Evolutionary conservation across 2,329 filamentous ascomycete genomes (phyloP), one percentile per base, ranked within the genome.

Genomic region (Rhytidhysteron rufulum): DNA sequence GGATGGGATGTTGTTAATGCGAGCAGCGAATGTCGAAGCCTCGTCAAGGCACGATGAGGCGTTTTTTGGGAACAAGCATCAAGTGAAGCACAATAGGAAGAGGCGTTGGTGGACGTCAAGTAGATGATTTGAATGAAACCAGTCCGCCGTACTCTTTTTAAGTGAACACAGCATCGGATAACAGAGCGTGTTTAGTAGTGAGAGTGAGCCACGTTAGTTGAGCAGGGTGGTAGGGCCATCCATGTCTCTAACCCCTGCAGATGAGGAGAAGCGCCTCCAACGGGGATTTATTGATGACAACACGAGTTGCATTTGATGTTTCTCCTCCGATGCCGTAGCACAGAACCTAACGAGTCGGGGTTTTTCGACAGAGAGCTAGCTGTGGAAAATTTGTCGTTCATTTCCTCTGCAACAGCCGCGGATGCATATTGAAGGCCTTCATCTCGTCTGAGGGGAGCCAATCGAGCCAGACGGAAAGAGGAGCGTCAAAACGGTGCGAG

Each of bases 391-490:
- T 27, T 7, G 24, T 7, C 24, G 7, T 13, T 27, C 13, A 27
- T 13, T 8, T 27, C 24, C 13, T 27, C 24, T 8, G 8, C 7
- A 27, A 27, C 24, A 27, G 24, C 24, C 24, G 7, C 8, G 24
- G 24, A 27, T 13, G 24, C 24, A 27, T 7, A 13, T 27, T 27
- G 35, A 16, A 10, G 25, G 19, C 8, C 24, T 22, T 37, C 35
- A 37, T 37, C 35, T 37, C 35, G 34, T 36, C 34, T 36, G 20
- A 20, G n/a, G 15, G 9, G n/a, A n/a, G 16, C 25, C 35, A 29
- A 37, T 37, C 6, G 30, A 10, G 10, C 35, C 22, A 30, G 35
- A 15, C n/a, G 18, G 10, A 16, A 5, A n/a, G 5, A 16, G 16
- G 11, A 11, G 8, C 13, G 7, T 7, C 24, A 7, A 13, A 27